phyloP scores from a whole-genome alignment of 75 land plant species.

The Cupressus sempervirens region DNA sequence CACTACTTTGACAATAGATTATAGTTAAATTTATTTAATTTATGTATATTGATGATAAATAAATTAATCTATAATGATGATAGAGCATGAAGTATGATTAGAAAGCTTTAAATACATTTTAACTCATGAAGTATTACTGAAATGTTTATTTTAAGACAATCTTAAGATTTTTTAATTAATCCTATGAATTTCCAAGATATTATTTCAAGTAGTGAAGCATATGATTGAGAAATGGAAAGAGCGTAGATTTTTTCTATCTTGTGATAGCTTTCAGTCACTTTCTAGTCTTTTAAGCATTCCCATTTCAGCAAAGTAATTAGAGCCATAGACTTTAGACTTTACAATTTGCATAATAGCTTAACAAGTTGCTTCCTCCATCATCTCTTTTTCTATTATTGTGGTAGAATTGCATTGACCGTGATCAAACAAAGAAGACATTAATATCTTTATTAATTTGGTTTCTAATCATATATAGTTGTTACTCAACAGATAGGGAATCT shows the following conservation, averaged over 20 bases:
- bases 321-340: neutral
- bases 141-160: no score
- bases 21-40: no score
- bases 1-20: no score
- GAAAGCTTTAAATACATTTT: no score
- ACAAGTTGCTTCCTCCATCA: neutral
- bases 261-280: neutral
- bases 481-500: neutral
- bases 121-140: no score
- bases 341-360: neutral
- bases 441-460: neutral
- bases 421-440: neutral
- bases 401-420: neutral
- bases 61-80: no score
- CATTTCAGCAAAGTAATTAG: neutral
- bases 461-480: neutral
- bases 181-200: no score
- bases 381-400: neutral
- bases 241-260: neutral
- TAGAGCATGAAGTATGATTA: no score
- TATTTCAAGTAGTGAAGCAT: no score
- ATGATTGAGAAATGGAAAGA: neutral
- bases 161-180: no score
- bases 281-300: no score
- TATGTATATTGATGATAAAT: no score